Conservation (phyloP, 371 early-diverging fungal genomes). For the Zychaea mexicana region DNA sequence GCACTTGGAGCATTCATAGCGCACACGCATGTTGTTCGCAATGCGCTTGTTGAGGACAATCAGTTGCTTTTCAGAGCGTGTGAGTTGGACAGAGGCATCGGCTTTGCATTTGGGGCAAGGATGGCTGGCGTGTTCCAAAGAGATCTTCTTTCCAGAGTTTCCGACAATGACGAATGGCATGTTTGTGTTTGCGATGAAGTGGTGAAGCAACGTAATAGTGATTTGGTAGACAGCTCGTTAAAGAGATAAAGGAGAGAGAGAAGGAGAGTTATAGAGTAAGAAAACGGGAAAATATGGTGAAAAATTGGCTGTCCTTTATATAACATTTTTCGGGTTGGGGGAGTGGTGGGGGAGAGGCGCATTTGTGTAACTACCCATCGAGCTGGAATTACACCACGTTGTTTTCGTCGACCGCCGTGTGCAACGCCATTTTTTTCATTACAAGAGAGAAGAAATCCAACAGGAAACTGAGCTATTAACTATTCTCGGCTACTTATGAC, state of each 20-base stretch:
- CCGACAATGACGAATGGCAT: slow-evolving; percentile 24
- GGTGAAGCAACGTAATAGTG: background rate
- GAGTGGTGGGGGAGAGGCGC: background rate
- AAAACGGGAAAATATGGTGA: background rate
- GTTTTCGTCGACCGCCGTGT: background rate
- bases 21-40: slow-evolving; percentile 39
- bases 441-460: background rate
- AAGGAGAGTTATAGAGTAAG: background rate
- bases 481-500: background rate
- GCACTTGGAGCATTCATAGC: slow-evolving; percentile 48
- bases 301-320: background rate
- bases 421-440: background rate
- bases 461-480: too few relatives aligned
- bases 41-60: slow-evolving; percentile 41
- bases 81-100: slow-evolving; percentile 39
- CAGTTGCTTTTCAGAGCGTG: slow-evolving; percentile 38
- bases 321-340: background rate
- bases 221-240: background rate
- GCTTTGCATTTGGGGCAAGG: slow-evolving; percentile 45
- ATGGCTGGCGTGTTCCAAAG: slow-evolving; percentile 37
- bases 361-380: background rate
- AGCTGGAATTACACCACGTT: background rate
- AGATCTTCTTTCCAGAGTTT: slow-evolving; percentile 39
- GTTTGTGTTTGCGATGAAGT: background rate
- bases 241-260: background rate